A percentile compares a stretch with the other conserved stretches of the same genome.
Evolutionary conservation across 2,329 filamentous ascomycete species (phyloP).

Genomic region (Aaosphaeria arxii): DNA sequence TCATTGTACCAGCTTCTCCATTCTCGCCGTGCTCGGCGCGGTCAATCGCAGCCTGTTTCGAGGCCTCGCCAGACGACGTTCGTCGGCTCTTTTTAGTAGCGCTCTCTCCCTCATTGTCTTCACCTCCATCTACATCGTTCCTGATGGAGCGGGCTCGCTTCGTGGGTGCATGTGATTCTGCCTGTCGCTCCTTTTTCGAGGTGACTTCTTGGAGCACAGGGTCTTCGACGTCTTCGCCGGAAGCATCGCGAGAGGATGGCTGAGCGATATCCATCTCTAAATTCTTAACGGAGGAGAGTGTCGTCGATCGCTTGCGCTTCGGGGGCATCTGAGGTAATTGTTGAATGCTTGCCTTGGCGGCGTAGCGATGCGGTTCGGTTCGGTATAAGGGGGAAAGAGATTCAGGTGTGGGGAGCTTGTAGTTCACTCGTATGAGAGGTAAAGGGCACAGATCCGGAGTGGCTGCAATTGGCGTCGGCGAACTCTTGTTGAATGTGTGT

Average conservation of each 20-base stretch:
- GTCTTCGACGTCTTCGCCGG: conserved; percentile 76
- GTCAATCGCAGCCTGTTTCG: conserved; percentile 14
- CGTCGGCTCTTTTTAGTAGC: conserved; percentile 31
- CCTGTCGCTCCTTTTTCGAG: conserved; percentile 58
- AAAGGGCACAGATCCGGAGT: too few species aligned
- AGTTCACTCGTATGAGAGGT: too few species aligned
- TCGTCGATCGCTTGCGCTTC: conserved; percentile 78
- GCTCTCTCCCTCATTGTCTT: conserved; percentile 29
- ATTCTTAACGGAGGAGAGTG: conserved; percentile 49
- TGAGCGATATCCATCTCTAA: conserved; percentile 59
- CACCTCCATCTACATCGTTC: conserved; percentile 42
- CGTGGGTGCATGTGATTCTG: conserved; percentile 52
- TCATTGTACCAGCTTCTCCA: conserved; percentile 48
- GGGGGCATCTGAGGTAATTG: conserved; percentile 32
- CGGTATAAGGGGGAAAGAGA: neutral
- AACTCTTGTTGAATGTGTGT: too few species aligned
- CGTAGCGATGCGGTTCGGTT: neutral
- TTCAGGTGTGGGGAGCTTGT: too few species aligned
- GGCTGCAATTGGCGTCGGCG: too few species aligned
- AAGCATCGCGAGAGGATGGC: conserved; percentile 77
- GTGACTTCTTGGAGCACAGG: conserved; percentile 61
- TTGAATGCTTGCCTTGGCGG: neutral
- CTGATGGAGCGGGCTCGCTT: conserved; percentile 71
- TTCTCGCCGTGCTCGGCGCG: conserved; percentile 42
- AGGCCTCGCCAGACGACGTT: conserved; percentile 19